Conservation (phyloP, 306 rosid species). For the Cicer bijugum region DNA sequence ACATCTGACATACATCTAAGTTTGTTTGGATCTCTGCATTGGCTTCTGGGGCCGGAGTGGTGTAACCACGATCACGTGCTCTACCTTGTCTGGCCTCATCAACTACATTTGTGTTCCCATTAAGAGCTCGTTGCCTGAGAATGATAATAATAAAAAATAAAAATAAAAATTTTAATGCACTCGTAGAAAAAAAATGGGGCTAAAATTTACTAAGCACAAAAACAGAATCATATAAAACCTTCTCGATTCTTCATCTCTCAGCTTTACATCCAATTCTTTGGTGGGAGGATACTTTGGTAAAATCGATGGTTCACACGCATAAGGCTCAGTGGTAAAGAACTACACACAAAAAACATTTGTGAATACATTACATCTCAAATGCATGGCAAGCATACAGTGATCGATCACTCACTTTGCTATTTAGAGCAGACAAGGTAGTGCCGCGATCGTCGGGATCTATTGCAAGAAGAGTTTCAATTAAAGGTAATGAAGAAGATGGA, state of each 20-base stretch:
- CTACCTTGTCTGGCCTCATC: not conserved
- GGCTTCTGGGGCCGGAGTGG: conserved; percentile 3
- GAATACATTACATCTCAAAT: not conserved
- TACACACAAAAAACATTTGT: not conserved
- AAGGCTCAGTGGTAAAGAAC: conserved; percentile 1
- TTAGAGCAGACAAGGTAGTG: not conserved
- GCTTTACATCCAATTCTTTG: conserved; percentile 5
- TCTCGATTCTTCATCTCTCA: not conserved
- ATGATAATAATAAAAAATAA: not conserved
- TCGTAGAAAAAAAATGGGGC: not conserved
- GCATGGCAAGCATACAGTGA: not conserved
- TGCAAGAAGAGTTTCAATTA: conserved; percentile 80
- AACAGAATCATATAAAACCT: not conserved
- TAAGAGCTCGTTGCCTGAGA: not conserved
- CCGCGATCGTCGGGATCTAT: conserved; percentile 31
- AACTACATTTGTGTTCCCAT: not conserved
- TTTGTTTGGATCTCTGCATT: conserved; percentile 11
- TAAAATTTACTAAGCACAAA: not conserved
- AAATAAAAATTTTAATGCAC: not conserved
- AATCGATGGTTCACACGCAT: not conserved
- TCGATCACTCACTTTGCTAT: not conserved
- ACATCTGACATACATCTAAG: not conserved
- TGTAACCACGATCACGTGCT: not conserved
- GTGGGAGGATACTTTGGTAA: conserved; percentile 1
- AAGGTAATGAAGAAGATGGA: conserved; percentile 72